Base-by-base conservation (phyloP, 495 filamentous ascomycete species). In the Diplogelasinospora grovesii region DNA sequence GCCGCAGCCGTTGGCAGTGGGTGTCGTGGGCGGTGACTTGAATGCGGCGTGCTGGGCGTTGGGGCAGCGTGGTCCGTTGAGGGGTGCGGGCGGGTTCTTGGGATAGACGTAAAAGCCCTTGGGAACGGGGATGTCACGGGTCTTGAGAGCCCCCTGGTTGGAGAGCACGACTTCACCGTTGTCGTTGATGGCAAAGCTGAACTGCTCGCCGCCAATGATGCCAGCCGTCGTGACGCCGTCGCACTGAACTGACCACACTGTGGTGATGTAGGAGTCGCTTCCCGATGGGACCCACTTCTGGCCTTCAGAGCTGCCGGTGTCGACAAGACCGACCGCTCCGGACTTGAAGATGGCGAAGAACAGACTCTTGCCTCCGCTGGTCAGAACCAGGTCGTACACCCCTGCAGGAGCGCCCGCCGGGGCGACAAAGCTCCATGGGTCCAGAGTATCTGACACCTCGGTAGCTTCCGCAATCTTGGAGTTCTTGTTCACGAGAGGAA, bases 71-170 rank as follows among this genome's bases (percentile, higher is more conserved):
- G 20, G n/a, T 3, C 46, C 40, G 33, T 31, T 11, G 39, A 34
- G 4, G 32, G 33, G 35, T 25, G n/a, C n/a, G 5, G 18, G 5
- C 18, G 24, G 18, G 1, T 8, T 21, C 11, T 19, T 16, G 4
- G 46, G 46, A 10, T 14, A 15, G 39, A 48, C 38, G 23, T 33
- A 48, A 29, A 43, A 48, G 27, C 46, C 46, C 11, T 39, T 16
- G 4, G 28, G 44, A 9, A 43, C 27, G 14, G 43, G 43, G 19
- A 41, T 46, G 23, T 46, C 43, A 15, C 43, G 36, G 3, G 9
- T 25, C 34, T 43, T 43, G 13, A 9, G 21, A 1, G 10, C 2
- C 4, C 1, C 5, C 19, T 16, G 11, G 25, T n/a, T 34, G 13
- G 39, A 21, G 0, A 28, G 13, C 13, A 37, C 18, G 19, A 43